phyloP scores from a whole-genome alignment of 805 yeast species.

The Blastobotrys robertii region DNA sequence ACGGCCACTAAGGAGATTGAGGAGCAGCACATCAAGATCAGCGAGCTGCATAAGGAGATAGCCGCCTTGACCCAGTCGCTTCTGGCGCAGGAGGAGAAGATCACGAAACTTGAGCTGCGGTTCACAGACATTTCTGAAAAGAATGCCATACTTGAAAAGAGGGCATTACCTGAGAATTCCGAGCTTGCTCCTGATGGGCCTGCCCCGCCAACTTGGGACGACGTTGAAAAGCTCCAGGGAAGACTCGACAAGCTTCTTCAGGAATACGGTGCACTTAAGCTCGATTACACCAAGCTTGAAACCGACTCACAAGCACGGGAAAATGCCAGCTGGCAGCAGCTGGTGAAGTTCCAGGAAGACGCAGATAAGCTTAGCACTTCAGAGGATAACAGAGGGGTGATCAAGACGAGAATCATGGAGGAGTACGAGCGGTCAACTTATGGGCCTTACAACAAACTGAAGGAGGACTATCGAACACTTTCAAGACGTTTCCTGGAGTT shows the following conservation, averaged over 20 bases:
- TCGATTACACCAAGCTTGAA: slow-evolving; percentile 10
- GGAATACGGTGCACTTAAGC: slow-evolving; percentile 6
- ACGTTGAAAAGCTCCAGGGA: slow-evolving; percentile 1
- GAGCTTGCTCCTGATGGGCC: background rate
- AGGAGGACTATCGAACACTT: slow-evolving; percentile 22
- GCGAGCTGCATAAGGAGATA: slow-evolving; percentile 22
- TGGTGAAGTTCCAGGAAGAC: slow-evolving; percentile 11
- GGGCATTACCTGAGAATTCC: background rate
- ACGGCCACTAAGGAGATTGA: slow-evolving; percentile 17
- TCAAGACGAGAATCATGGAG: slow-evolving; percentile 12
- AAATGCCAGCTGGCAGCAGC: slow-evolving; percentile 9
- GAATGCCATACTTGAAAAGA: too few relatives aligned
- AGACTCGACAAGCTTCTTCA: slow-evolving; percentile 5
- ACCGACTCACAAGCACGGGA: slow-evolving; percentile 7
- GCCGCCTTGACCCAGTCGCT: slow-evolving; percentile 25
- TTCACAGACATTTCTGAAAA: slow-evolving; percentile 5
- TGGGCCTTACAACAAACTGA: slow-evolving; percentile 16
- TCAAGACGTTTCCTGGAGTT: slow-evolving; percentile 18
- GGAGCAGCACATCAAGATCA: slow-evolving; percentile 18
- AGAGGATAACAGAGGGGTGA: too few relatives aligned
- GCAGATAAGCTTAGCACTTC: background rate
- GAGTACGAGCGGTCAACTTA: slow-evolving; percentile 11
- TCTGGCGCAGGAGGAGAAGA: slow-evolving; percentile 22
- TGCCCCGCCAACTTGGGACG: background rate
- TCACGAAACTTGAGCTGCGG: slow-evolving; percentile 19